Base-by-base conservation (phyloP, 2,329 filamentous ascomycete genomes). In the Metarhizium humberi region DNA sequence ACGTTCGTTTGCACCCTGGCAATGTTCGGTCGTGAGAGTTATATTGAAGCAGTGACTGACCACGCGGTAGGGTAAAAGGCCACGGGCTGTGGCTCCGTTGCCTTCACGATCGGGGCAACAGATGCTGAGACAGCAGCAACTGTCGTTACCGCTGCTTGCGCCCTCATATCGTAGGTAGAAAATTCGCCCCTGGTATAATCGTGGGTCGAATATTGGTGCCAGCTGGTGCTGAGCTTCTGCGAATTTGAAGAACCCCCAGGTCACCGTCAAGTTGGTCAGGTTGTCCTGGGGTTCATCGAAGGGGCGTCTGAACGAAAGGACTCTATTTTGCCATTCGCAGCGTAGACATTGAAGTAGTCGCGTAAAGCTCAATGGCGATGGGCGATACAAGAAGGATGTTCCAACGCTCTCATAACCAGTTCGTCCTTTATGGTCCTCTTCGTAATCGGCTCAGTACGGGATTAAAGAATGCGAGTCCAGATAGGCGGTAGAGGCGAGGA, bases 41-140 rank as follows among this genome's bases (percentile, higher is more conserved):
- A 45, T 13, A 38, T 34, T 47, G 30, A 43, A 46, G n/a, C 18
- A 8, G 16, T 6, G 18, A 55, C 50, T 45, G 56, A 64, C 63
- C 62, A 64, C 13, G 60, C 57, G 55, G 61, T 59, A 20, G 61
- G 55, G 51, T 59, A 56, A 42, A 64, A 53, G 36, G 61, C 54
- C 18, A 64, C 58, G 11, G 63, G 61, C n/a, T 50, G 54, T 10
- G 54, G 51, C 11, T 18, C 42, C 29, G 38, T n/a, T n/a, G 54
- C 13, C 47, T 36, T 53, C 20, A 50, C 20, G 13, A 20, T 34
- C 3, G 56, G 40, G 38, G 54, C 29, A 47, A 48, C 13, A 18
- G 54, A 56, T 48, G 55, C 53, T 14, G 36, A 11, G 16, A 30
- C 30, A 13, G 47, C 56, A 4, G 53, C 54, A 5, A 47, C 54